A percentile compares a stretch with the other conserved stretches of the same genome.
These are phyloP conservation scores for Solanum neorickii DNA, from an alignment of 257 asterid species.

Conservation along the genomic window DNA sequence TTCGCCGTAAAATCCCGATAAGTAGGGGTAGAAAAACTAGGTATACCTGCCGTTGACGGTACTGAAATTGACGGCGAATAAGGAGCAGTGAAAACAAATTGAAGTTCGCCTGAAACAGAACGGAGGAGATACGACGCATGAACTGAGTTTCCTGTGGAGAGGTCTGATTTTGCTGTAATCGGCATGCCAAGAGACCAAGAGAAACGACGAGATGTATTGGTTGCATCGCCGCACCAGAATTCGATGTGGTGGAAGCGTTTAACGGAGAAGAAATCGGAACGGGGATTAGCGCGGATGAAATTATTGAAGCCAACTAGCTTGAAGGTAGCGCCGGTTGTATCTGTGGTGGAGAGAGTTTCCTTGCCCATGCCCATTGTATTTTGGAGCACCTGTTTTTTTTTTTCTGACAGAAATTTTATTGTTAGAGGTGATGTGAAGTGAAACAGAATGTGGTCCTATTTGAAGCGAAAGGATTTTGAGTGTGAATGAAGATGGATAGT, in stretches of 20 bases:
- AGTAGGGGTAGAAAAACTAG: slow-evolving; percentile 33
- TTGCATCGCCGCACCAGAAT: slow-evolving; percentile 90
- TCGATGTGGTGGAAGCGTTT: slow-evolving; percentile 78
- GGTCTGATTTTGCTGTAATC: slow-evolving; percentile 65
- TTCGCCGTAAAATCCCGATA: slow-evolving; percentile 41
- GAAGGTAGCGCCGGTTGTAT: slow-evolving; percentile 5
- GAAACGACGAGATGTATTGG: slow-evolving; percentile 63
- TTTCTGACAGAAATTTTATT: not conserved
- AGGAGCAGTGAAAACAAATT: slow-evolving; percentile 75
- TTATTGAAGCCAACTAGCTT: slow-evolving; percentile 52
- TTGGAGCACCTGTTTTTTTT: too few relatives aligned
- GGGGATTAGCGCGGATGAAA: slow-evolving; percentile 48
- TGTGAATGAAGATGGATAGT: not conserved
- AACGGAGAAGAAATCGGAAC: slow-evolving; percentile 50
- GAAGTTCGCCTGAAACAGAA: slow-evolving; percentile 57
- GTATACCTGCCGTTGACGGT: slow-evolving; percentile 47
- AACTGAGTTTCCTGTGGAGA: slow-evolving; percentile 78
- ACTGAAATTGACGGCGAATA: slow-evolving; percentile 48
- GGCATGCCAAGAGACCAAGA: slow-evolving; percentile 92
- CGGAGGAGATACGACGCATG: slow-evolving; percentile 88
- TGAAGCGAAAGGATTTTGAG: not conserved
- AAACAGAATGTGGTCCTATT: not conserved
- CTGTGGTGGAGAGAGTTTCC: slow-evolving; percentile 1
- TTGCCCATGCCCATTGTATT: slow-evolving; percentile 16
- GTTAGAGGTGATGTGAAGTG: not conserved